Evolutionary conservation across 176 grass and related monocot genomes (phyloP).

Genomic region (Rhynchospora pubera): DNA sequence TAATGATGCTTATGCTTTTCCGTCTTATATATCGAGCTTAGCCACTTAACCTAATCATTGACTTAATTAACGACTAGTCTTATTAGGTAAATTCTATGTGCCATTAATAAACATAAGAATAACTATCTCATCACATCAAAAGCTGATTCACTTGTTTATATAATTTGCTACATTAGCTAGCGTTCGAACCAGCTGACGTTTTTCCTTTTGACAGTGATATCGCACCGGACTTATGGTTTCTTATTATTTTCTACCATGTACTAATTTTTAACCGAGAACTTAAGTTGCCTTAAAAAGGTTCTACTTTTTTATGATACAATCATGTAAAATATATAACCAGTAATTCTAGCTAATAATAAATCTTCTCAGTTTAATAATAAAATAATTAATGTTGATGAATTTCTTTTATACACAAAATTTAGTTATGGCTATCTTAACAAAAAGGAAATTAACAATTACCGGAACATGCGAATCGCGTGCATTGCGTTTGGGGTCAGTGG

Average conservation of each 20-base stretch:
- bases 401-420: background rate
- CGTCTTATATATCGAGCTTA: background rate
- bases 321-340: background rate
- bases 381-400: background rate
- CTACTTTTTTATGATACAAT: background rate
- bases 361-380: background rate
- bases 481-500: constrained; percentile 85
- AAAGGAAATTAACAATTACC: constrained; percentile 20
- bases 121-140: background rate
- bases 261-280: background rate
- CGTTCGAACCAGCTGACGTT: background rate
- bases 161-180: too few relatives aligned
- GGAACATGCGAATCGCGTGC: constrained; percentile 79
- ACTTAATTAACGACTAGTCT: background rate
- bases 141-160: too few relatives aligned
- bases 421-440: background rate
- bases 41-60: background rate
- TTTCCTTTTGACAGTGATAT: background rate
- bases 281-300: background rate
- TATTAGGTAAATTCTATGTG: background rate
- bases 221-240: background rate
- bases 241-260: background rate
- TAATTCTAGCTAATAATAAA: background rate
- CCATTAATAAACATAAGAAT: background rate
- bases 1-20: background rate